A percentile compares a stretch with the other conserved stretches of the same genome.
Conservation (phyloP, 768 basidiomycete genomes). For the Boletus reticulatus region DNA sequence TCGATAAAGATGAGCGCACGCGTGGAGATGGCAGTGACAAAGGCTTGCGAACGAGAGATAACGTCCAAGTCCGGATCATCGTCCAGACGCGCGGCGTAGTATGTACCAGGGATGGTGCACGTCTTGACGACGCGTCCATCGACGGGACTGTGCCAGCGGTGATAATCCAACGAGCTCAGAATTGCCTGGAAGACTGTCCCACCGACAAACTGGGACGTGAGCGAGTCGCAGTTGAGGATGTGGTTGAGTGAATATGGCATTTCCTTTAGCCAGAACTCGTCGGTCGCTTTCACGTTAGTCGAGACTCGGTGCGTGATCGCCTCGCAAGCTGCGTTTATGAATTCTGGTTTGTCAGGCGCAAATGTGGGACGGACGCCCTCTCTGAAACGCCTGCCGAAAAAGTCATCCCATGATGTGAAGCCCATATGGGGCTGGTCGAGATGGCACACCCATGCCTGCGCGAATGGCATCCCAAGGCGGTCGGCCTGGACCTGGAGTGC, state of each 20-base stretch:
- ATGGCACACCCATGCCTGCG: constrained; percentile 41
- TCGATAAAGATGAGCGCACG: constrained; percentile 59
- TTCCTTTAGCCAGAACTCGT: constrained; percentile 61
- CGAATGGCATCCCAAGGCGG: constrained; percentile 31
- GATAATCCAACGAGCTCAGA: constrained; percentile 53
- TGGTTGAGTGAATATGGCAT: constrained; percentile 58
- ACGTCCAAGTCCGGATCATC: constrained; percentile 27
- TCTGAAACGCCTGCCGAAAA: constrained; percentile 50
- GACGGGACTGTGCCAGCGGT: constrained; percentile 64
- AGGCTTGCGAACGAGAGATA: constrained; percentile 27
- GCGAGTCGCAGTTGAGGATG: constrained; percentile 47
- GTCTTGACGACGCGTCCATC: constrained; percentile 41
- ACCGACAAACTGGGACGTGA: constrained; percentile 42
- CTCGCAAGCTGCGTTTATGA: constrained; percentile 55
- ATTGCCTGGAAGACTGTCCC: constrained; percentile 59
- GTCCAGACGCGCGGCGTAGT: constrained; percentile 41
- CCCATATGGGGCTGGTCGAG: constrained; percentile 42
- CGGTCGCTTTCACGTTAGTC: constrained; percentile 37
- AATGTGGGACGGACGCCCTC: constrained; percentile 40
- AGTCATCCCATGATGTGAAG: constrained; percentile 50
- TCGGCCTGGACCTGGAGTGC: constrained; percentile 24
- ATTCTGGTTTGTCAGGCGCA: constrained; percentile 18
- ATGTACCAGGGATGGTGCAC: constrained; percentile 47
- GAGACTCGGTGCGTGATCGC: constrained; percentile 45
- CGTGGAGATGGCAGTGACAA: constrained; percentile 48